Conservation (phyloP, 73 alveolate genomes). For the Tetrahymena malaccensis region DNA sequence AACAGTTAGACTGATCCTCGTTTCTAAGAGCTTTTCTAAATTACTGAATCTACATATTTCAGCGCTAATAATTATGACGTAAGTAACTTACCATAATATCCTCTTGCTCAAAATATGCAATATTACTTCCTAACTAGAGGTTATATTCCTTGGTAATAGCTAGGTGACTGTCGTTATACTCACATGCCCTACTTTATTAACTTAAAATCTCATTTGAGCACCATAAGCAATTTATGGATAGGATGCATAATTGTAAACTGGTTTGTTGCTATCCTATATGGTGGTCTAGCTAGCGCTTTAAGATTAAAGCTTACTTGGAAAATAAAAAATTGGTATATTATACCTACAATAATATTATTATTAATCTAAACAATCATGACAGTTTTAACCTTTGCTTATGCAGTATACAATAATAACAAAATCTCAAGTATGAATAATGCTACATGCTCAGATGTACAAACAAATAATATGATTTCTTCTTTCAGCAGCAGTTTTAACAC, state of each 20-base stretch:
- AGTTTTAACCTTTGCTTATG: neutral
- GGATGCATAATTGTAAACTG: neutral
- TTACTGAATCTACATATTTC: neutral
- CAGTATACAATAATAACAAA: neutral
- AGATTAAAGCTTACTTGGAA: neutral
- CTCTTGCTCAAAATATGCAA: neutral
- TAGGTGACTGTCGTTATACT: neutral
- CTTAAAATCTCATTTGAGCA: neutral
- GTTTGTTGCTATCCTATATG: neutral
- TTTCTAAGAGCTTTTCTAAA: neutral
- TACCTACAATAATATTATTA: neutral
- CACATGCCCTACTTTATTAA: neutral
- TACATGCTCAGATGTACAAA: neutral
- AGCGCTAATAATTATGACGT: neutral
- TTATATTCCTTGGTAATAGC: neutral
- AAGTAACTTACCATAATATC: neutral
- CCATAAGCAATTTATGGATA: neutral
- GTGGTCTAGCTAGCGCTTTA: neutral
- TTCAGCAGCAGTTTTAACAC: neutral
- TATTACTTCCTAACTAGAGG: neutral
- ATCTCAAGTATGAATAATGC: neutral
- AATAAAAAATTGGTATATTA: neutral
- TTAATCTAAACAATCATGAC: neutral
- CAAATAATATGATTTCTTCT: neutral
- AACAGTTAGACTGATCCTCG: neutral